Evolutionary conservation across 1,284 basidiomycete genomes (phyloP).

Genomic region (Hymenochaete sp.): DNA sequence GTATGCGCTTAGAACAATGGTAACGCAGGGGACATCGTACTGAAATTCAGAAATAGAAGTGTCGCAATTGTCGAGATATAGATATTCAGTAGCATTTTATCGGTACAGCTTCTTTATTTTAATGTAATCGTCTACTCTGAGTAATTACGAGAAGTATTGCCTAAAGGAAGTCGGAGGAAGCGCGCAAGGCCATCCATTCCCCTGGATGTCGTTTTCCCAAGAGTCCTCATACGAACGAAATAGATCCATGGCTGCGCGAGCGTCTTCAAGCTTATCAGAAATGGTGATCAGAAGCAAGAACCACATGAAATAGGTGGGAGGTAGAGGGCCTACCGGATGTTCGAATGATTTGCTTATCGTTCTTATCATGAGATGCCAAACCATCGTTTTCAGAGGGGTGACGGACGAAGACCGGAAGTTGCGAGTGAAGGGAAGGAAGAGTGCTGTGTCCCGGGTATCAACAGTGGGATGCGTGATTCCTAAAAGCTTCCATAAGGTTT

Average conservation of each 20-base stretch:
- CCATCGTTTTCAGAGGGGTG: slow-evolving; percentile 38
- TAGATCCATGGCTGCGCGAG: slow-evolving; percentile 45
- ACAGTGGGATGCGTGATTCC: slow-evolving; percentile 44
- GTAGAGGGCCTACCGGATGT: slow-evolving; percentile 36
- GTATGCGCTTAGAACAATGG: too few relatives aligned
- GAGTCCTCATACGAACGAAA: slow-evolving; percentile 43
- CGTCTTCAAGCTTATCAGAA: slow-evolving; percentile 37
- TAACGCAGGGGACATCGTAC: too few relatives aligned
- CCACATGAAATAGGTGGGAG: neutral
- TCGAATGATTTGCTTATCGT: slow-evolving; percentile 40
- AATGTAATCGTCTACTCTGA: too few relatives aligned
- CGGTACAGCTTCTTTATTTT: too few relatives aligned
- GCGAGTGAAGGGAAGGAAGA: slow-evolving; percentile 46
- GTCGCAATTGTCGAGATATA: too few relatives aligned
- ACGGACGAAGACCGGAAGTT: slow-evolving; percentile 34
- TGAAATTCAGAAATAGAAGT: too few relatives aligned
- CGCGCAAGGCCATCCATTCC: slow-evolving; percentile 49
- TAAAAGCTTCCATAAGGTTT: slow-evolving; percentile 33
- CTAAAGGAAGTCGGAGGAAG: slow-evolving; percentile 34
- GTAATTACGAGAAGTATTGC: slow-evolving; percentile 7
- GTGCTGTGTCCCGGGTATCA: slow-evolving; percentile 46
- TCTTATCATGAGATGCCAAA: slow-evolving; percentile 43
- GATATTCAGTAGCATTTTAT: too few relatives aligned
- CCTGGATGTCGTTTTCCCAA: slow-evolving; percentile 41
- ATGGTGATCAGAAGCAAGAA: neutral